A percentile compares a stretch with the other conserved stretches of the same genome.
phyloP scores from a whole-genome alignment of 225 moss, liverwort and hornwort species.

The Neckera pumila region DNA sequence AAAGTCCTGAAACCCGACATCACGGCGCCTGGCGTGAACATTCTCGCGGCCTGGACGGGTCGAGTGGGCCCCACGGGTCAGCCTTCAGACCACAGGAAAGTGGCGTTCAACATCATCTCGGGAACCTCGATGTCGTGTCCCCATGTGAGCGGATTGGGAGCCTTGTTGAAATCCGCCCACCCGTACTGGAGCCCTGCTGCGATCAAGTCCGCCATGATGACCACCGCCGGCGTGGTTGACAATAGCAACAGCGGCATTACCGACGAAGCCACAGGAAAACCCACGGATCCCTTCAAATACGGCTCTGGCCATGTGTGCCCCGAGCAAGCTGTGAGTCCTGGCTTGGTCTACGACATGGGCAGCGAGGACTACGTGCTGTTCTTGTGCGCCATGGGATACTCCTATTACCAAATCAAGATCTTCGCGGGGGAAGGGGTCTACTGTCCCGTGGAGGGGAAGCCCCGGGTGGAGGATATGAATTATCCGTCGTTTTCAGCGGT shows the following conservation, averaged over 20 bases:
- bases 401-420: neutral
- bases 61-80: neutral
- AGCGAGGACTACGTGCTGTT: conserved; percentile 19
- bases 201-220: conserved; percentile 34
- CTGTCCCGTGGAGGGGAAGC: neutral
- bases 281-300: neutral
- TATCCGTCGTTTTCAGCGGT: conserved; percentile 37
- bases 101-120: conserved; percentile 14
- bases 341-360: conserved; percentile 36
- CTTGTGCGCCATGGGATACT: conserved; percentile 26
- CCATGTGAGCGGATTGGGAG: conserved; percentile 26
- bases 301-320: conserved; percentile 41
- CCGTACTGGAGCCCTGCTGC: neutral
- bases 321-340: conserved; percentile 20
- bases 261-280: neutral
- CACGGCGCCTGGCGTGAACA: conserved; percentile 50
- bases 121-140: conserved; percentile 49
- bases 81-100: neutral
- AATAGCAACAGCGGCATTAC: neutral
- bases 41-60: conserved; percentile 48
- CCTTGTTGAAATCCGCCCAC: conserved; percentile 13
- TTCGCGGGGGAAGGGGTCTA: neutral
- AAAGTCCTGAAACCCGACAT: conserved; percentile 33
- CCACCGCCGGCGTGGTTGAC: conserved; percentile 11
- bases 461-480: conserved; percentile 32